A percentile compares a stretch with the other conserved stretches of the same genome.
Evolutionary conservation across 2,329 filamentous ascomycete species (phyloP).

Genomic region (Calonectria fujianensis): DNA sequence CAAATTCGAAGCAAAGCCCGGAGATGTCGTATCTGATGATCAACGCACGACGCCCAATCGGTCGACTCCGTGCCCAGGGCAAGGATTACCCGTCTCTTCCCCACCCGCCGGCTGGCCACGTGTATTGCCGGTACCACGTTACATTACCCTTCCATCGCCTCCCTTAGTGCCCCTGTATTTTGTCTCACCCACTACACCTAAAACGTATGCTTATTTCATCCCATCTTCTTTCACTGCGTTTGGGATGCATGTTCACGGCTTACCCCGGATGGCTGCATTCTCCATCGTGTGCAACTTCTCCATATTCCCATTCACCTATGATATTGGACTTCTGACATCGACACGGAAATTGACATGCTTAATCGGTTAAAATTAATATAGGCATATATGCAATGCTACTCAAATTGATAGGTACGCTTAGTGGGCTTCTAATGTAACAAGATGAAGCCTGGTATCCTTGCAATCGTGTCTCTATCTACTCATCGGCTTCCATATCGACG

Average conservation of each 20-base stretch:
- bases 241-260: neutral
- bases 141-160: neutral
- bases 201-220: neutral
- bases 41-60: neutral
- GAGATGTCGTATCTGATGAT: neutral
- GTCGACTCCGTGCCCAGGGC: neutral
- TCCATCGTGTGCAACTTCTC: neutral
- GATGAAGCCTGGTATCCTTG: neutral
- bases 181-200: neutral
- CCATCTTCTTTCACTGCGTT: neutral
- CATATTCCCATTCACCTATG: neutral
- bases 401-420: neutral
- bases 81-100: neutral
- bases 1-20: neutral
- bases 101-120: neutral
- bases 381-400: neutral
- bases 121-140: neutral
- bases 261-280: neutral
- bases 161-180: neutral
- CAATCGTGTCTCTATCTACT: slow-evolving; percentile 64
- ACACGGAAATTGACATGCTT: neutral
- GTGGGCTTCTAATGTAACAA: neutral
- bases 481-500: slow-evolving; percentile 76
- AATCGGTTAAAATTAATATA: neutral
- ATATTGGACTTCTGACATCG: neutral